Conservation (phyloP, 2,329 filamentous ascomycete species). For the Xylaria sp. region DNA sequence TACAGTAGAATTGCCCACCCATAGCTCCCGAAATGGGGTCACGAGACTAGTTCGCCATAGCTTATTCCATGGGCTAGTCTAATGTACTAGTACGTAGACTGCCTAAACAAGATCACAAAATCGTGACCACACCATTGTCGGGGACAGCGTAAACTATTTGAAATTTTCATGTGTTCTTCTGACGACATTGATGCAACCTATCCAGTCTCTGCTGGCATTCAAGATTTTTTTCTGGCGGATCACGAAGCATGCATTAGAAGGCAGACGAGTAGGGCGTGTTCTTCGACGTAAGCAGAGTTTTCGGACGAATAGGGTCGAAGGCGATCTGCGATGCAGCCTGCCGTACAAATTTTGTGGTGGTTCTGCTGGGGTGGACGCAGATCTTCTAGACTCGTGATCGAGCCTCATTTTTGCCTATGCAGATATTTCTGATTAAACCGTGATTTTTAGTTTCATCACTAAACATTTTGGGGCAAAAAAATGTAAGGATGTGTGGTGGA, state of each 20-base stretch:
- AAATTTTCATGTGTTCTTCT: slow-evolving; percentile 14
- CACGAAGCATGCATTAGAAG: slow-evolving; percentile 12
- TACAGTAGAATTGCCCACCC: slow-evolving; percentile 13
- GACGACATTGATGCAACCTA: slow-evolving; percentile 20
- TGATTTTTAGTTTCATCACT: slow-evolving; percentile 7
- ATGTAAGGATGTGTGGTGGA: slow-evolving; percentile 41
- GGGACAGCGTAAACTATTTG: slow-evolving; percentile 6
- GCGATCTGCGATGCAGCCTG: slow-evolving; percentile 18
- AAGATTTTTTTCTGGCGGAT: background rate
- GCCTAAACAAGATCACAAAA: background rate
- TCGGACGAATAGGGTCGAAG: slow-evolving; percentile 4
- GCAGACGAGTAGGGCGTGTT: background rate
- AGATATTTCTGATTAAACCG: background rate
- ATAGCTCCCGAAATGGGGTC: slow-evolving; percentile 35
- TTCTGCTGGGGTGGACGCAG: slow-evolving; percentile 28
- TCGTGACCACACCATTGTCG: slow-evolving; percentile 19
- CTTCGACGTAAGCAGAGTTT: background rate
- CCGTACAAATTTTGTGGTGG: slow-evolving; percentile 3
- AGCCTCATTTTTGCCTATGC: slow-evolving; percentile 41
- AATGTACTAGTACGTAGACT: slow-evolving; percentile 2
- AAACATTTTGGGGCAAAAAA: slow-evolving; percentile 8
- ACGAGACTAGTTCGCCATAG: slow-evolving; percentile 12
- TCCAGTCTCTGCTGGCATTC: slow-evolving; percentile 2
- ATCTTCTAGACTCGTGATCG: slow-evolving; percentile 35
- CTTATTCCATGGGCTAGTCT: slow-evolving; percentile 14